Base-by-base conservation (phyloP, 305 asterid genomes). In the Fraxinus albicans region DNA sequence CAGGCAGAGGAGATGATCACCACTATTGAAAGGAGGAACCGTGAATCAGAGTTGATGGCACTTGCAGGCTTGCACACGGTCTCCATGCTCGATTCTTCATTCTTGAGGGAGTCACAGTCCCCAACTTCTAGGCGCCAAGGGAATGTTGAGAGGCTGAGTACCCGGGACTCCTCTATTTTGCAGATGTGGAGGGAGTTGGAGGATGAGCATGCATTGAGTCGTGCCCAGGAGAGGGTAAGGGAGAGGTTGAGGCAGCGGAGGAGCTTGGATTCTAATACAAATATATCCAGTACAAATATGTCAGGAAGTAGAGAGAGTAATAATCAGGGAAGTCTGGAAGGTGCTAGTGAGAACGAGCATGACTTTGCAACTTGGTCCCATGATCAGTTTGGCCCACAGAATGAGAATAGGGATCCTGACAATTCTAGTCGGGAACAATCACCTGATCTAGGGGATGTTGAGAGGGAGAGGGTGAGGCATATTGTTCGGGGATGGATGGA, bases 401-500 rank as follows among this genome's bases (percentile, higher is more conserved):
- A 87, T 88, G 94, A 80, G 67, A 90, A 85, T 76, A 87, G 89
- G 83, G 96, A 87, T 75, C 89, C 25, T 31, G 92, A 87, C 15
- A 86, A 60, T 84, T 92, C 95, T 79, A 94, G 97, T 78, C 95
- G 94, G 8, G 98, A 93, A 90, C 97, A 93, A 73, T 94, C 97
- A 85, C 97, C 97, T 33, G 97, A 92, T 84, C 88, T 91, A 65
- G 97, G 97, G 63, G 98, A 94, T 25, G 93, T 91, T 79, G 98
- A 93, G 85, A 88, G 97, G 90, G 97, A 93, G 83, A 89, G 99
- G 81, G 99, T 96, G 83, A 91, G 98, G 89, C 98, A 93, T 70
- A 93, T 94, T 89, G 99, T 90, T 79, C 98, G 94, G 84, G 98
- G 98, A 75, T 96, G 98, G 99, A 91, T 96, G 98, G 99, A 93